phyloP scores from a whole-genome alignment of 106 monocot genomes.

The Posidonia australis region DNA sequence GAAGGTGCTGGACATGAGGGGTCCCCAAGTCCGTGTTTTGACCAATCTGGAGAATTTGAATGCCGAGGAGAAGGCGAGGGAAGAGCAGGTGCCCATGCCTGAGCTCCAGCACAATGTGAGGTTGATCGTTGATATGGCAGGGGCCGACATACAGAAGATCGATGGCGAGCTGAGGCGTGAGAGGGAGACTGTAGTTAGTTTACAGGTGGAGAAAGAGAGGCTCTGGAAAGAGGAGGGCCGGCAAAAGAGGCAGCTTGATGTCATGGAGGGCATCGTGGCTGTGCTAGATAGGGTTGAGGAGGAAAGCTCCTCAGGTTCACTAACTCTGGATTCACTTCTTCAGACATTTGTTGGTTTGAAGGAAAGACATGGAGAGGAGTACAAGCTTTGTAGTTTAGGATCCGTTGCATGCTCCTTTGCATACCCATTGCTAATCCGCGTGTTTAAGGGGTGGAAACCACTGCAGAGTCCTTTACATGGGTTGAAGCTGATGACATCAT shows the following conservation, averaged over 20 bases:
- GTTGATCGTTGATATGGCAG: slow-evolving; percentile 66
- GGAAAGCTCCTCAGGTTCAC: slow-evolving; percentile 36
- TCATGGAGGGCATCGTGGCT: slow-evolving; percentile 53
- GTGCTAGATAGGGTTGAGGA: slow-evolving; percentile 38
- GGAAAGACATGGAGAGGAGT: slow-evolving; percentile 50
- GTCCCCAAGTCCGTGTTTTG: slow-evolving; percentile 73
- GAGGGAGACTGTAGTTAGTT: slow-evolving; percentile 68
- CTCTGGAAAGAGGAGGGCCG: slow-evolving; percentile 39
- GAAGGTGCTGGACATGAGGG: slow-evolving; percentile 93
- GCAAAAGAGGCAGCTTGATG: slow-evolving; percentile 63
- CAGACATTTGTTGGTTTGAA: slow-evolving; percentile 48
- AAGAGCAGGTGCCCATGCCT: slow-evolving; percentile 78
- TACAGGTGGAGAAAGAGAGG: slow-evolving; percentile 70
- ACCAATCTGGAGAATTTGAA: slow-evolving; percentile 77
- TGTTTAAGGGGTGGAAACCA: slow-evolving; percentile 86
- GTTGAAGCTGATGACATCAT: slow-evolving; percentile 48
- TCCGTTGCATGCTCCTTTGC: slow-evolving; percentile 68
- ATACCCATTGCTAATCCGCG: slow-evolving; percentile 56
- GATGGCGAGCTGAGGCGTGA: slow-evolving; percentile 70
- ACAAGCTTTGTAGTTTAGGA: slow-evolving; percentile 69
- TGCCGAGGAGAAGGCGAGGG: slow-evolving; percentile 64
- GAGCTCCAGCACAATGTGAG: slow-evolving; percentile 89
- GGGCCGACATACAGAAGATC: slow-evolving; percentile 67
- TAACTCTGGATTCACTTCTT: slow-evolving; percentile 61
- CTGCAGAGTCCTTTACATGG: slow-evolving; percentile 70